Conservation (phyloP, 768 basidiomycete species). For the Panellus pusillus region DNA sequence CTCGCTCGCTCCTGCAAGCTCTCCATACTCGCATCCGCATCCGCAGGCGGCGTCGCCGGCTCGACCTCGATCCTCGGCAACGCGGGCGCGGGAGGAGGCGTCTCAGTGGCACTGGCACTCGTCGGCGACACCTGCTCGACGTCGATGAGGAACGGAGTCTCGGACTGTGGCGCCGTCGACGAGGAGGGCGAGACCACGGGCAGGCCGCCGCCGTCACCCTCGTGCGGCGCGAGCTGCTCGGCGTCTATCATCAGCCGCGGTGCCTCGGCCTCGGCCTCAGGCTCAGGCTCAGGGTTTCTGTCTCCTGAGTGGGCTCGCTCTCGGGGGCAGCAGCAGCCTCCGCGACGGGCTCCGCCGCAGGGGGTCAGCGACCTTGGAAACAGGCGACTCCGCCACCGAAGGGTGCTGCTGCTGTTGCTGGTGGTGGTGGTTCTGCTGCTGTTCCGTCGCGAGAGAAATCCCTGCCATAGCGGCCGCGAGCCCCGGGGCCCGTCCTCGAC, state of each 20-base stretch:
- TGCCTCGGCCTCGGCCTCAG: neutral
- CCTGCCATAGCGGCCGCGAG: conserved; percentile 2
- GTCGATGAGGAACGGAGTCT: neutral
- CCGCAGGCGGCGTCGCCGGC: conserved; percentile 12
- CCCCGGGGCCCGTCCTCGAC: neutral
- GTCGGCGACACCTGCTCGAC: neutral
- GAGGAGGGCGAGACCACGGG: conserved; percentile 10
- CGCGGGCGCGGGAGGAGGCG: neutral
- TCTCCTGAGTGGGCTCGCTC: neutral
- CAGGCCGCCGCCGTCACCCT: neutral
- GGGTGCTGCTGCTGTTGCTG: neutral
- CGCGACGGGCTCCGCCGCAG: no score
- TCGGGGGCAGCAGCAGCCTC: neutral
- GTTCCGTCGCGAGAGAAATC: neutral
- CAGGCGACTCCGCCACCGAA: neutral
- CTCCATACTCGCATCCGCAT: no score
- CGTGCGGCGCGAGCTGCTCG: conserved; percentile 2
- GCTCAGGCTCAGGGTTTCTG: neutral
- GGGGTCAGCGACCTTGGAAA: neutral
- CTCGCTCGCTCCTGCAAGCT: no score
- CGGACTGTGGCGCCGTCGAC: conserved; percentile 12
- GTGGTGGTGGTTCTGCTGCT: no score
- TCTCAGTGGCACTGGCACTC: no score
- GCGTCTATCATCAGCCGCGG: conserved; percentile 9
- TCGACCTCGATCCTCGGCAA: conserved; percentile 3